These are phyloP conservation scores for Spinellus fusiger DNA, from an alignment of 192 early-diverging fungal species.

Conservation along the genomic window DNA sequence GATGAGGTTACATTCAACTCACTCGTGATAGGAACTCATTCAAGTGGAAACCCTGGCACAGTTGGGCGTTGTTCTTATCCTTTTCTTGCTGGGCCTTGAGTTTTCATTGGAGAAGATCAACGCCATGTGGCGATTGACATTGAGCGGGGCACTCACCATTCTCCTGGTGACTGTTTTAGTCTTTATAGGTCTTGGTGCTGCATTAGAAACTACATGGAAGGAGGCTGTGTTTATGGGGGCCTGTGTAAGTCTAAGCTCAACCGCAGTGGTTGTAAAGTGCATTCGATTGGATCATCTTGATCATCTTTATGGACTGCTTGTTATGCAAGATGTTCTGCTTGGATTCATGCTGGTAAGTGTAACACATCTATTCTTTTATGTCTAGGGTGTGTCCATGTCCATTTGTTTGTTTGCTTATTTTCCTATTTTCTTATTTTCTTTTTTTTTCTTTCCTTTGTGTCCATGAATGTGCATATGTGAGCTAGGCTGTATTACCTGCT, in stretches of 20 bases:
- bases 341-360: constrained; percentile 49
- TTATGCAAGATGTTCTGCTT: constrained; percentile 51
- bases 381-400: background rate
- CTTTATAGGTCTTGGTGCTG: constrained; percentile 31
- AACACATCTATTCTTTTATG: background rate
- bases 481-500: constrained; percentile 35
- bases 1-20: background rate
- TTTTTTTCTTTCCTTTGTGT: constrained; percentile 5
- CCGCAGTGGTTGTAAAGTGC: constrained; percentile 45
- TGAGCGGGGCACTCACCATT: constrained; percentile 41
- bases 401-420: constrained; percentile 22
- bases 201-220: constrained; percentile 27
- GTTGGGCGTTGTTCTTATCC: constrained; percentile 50
- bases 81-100: constrained; percentile 54
- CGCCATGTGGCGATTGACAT: constrained; percentile 41
- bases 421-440: constrained; percentile 8
- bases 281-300: constrained; percentile 42
- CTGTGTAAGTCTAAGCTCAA: constrained; percentile 43
- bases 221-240: constrained; percentile 46
- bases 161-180: constrained; percentile 33
- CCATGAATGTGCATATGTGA: background rate
- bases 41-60: constrained; percentile 50
- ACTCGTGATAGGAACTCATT: constrained; percentile 29
- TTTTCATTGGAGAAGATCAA: constrained; percentile 49
- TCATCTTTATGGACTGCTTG: constrained; percentile 45